Percentiles rank a stretch among this genome's conserved stretches.
Evolutionary conservation across 345 rosid genomes (phyloP).

Genomic region (Moricandia moricandioides): DNA sequence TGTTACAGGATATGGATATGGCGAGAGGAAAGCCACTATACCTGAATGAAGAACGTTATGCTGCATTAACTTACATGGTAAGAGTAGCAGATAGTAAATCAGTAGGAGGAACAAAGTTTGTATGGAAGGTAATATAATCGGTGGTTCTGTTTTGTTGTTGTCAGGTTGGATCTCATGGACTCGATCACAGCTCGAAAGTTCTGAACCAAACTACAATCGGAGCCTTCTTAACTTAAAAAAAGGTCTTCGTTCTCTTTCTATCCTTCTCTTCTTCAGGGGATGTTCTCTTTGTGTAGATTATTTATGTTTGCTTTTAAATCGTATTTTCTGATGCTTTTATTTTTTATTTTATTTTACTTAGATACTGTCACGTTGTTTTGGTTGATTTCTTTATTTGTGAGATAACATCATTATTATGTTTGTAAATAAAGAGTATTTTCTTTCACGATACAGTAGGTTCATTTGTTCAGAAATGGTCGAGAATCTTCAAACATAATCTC

Average conservation of each 20-base stretch:
- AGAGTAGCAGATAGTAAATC: neutral
- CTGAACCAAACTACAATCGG: conserved; percentile 75
- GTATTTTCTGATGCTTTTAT: conserved; percentile 11
- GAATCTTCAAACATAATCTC: neutral
- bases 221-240: conserved; percentile 38
- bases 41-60: conserved; percentile 96
- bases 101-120: neutral
- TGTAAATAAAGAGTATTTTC: conserved; percentile 21
- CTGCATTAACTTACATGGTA: conserved; percentile 81
- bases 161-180: conserved; percentile 96
- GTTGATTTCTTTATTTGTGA: conserved; percentile 33
- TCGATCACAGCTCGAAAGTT: conserved; percentile 73
- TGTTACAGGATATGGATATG: conserved; percentile 65
- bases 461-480: neutral
- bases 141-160: neutral
- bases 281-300: neutral
- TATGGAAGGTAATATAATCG: neutral
- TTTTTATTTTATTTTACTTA: neutral
- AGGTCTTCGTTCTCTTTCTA: neutral
- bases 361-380: conserved; percentile 5
- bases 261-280: conserved; percentile 10
- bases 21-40: conserved; percentile 81
- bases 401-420: neutral
- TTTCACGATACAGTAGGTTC: neutral
- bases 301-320: neutral